Base-by-base conservation (phyloP, 2,329 filamentous ascomycete species). In the Ceratocystis smalleyi region DNA sequence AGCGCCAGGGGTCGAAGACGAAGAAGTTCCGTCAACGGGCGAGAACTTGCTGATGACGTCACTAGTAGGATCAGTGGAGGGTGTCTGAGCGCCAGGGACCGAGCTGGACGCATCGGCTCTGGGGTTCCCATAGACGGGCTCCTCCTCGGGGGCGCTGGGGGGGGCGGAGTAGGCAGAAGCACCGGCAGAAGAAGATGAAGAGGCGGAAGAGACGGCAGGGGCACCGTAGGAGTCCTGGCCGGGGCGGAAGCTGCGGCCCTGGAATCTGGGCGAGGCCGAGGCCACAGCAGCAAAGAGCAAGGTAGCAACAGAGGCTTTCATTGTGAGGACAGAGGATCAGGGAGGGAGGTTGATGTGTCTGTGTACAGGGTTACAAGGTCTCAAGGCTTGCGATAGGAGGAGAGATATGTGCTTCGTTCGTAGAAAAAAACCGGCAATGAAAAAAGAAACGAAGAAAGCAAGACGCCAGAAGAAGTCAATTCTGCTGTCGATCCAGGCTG, bases 261-360 rank as follows among this genome's bases (percentile, higher is more conserved):
- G 65, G 62, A 59, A 51, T 43, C 64, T 59, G 45, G 64, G 64
- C n/a, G 55, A 63, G 32, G 65, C 65, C 35, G 59, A 62, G 15
- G 30, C 65, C 62, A 66, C 12, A 45, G 57, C 59, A 30, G 65
- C 65, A 30, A 66, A 61, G 30, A 64, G 62, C 12, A 66, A 59
- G 30, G 65, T 62, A 64, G 65, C 62, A 54, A 66, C 43, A 30
- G 65, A 64, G 32, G 49, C 62, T 62, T 66, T 66, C 65, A 66
- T 66, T 32, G 19, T 65, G 63, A 10, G 24, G 51, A 60, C 59
- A 30, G 45, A 62, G 19, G n/a, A 60, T 64, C 43, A 43, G 19
- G 45, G 59, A 45, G 51, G 49, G 62, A 43, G 59, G 55, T 22
- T 17, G 10, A 15, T 40, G 35, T 27, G 24, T 35, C n/a, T 60